Conservation (phyloP, 306 rosid species). For the Coriaria nepalensis region DNA sequence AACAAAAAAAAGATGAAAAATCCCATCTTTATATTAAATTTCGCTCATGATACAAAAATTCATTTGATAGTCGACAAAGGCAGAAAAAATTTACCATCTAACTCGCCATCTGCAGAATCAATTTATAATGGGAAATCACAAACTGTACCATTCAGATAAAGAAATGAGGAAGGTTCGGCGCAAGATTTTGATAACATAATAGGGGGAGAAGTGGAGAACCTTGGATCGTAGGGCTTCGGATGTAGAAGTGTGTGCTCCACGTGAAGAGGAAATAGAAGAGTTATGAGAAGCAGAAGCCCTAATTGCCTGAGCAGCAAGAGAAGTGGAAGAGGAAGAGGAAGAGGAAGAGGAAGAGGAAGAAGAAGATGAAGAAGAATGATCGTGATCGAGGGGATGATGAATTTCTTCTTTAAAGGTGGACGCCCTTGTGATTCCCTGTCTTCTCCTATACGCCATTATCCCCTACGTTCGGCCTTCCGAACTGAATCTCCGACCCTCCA, state of each 20-base stretch:
- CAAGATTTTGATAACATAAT: too few relatives aligned
- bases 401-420: slow-evolving; percentile 81
- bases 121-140: too few relatives aligned
- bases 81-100: too few relatives aligned
- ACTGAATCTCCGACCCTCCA: background rate
- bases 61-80: too few relatives aligned
- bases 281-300: slow-evolving; percentile 50
- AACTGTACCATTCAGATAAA: too few relatives aligned
- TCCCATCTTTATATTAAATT: too few relatives aligned
- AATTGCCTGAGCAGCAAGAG: slow-evolving; percentile 72
- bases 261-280: slow-evolving; percentile 32
- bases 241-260: slow-evolving; percentile 9
- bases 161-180: too few relatives aligned
- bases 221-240: slow-evolving; percentile 37
- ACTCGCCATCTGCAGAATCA: too few relatives aligned
- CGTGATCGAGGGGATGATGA: slow-evolving; percentile 27
- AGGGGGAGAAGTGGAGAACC: slow-evolving; percentile 17
- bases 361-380: slow-evolving; percentile 12
- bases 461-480: background rate
- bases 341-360: too few relatives aligned
- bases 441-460: slow-evolving; percentile 80
- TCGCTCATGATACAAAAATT: too few relatives aligned
- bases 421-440: slow-evolving; percentile 53
- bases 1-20: too few relatives aligned
- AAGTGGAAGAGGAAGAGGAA: slow-evolving; percentile 25